Conservation (phyloP, 1,139 yeast genomes). For the Hansenula anomala region DNA sequence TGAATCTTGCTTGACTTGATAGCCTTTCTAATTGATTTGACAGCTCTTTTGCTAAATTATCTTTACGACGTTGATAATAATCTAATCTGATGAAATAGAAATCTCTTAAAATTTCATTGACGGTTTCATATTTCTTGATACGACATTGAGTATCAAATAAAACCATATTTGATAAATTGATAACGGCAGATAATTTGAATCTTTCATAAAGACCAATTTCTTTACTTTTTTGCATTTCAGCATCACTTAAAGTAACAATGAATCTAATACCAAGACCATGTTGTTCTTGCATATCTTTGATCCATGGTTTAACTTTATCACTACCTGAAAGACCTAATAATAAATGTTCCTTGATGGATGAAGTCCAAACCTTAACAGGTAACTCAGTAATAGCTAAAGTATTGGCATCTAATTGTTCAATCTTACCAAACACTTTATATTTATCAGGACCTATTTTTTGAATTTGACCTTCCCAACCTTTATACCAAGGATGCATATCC, state of each 20-base stretch:
- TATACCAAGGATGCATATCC: slow-evolving; percentile 90
- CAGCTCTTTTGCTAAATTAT: slow-evolving; percentile 61
- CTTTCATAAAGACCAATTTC: slow-evolving; percentile 75
- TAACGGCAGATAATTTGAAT: slow-evolving; percentile 68
- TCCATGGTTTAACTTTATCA: slow-evolving; percentile 76
- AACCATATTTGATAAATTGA: slow-evolving; percentile 84
- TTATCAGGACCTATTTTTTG: slow-evolving; percentile 61
- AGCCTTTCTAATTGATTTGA: slow-evolving; percentile 73
- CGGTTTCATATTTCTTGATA: slow-evolving; percentile 73
- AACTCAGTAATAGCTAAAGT: slow-evolving; percentile 88
- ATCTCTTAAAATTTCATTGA: slow-evolving; percentile 75
- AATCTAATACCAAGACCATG: slow-evolving; percentile 81
- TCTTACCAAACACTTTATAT: slow-evolving; percentile 71
- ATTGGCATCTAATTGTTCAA: slow-evolving; percentile 75
- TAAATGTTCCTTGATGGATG: slow-evolving; percentile 80
- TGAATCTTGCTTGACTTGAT: slow-evolving; percentile 84
- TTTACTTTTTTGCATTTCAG: slow-evolving; percentile 79
- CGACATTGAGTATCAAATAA: slow-evolving; percentile 93
- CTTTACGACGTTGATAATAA: slow-evolving; percentile 88
- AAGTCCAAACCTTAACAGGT: slow-evolving; percentile 92
- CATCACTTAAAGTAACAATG: slow-evolving; percentile 65
- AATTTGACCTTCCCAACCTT: slow-evolving; percentile 90
- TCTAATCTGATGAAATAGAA: slow-evolving; percentile 85
- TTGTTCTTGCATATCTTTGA: slow-evolving; percentile 92
- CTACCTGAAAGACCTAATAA: slow-evolving; percentile 68